A percentile compares a stretch with the other conserved stretches of the same genome.
phyloP scores from a whole-genome alignment of 129 eudicot species.

The Sambucus nigra region DNA sequence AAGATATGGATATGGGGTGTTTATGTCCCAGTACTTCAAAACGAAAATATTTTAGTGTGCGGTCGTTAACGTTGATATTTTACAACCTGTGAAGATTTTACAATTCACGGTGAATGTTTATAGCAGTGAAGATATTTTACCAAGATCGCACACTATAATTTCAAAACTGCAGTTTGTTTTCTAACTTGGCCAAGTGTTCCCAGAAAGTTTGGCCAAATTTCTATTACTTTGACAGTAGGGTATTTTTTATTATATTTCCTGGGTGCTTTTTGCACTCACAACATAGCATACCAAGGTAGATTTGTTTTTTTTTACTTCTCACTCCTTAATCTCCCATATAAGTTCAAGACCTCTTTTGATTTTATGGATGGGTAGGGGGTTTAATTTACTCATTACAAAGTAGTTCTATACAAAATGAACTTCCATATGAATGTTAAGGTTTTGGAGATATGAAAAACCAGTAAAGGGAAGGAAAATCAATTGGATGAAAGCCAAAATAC shows the following conservation, averaged over 20 bases:
- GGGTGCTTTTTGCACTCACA: slow-evolving; percentile 70
- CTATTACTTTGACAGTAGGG: neutral
- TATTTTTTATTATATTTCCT: slow-evolving; percentile 2
- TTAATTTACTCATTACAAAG: too few species aligned
- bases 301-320: slow-evolving; percentile 45
- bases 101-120: too few species aligned
- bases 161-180: too few species aligned
- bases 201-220: neutral
- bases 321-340: slow-evolving; percentile 49
- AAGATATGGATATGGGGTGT: neutral
- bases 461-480: slow-evolving; percentile 57
- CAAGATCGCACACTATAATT: too few species aligned
- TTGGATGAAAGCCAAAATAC: slow-evolving; percentile 59
- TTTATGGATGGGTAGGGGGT: slow-evolving; percentile 51
- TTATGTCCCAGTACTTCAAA: too few species aligned
- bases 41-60: too few species aligned
- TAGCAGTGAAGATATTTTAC: too few species aligned
- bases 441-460: slow-evolving; percentile 39
- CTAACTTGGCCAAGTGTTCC: too few species aligned
- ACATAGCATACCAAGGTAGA: slow-evolving; percentile 74
- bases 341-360: slow-evolving; percentile 53
- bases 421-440: neutral
- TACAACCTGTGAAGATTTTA: neutral
- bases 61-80: too few species aligned
- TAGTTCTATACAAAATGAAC: neutral